Base-by-base conservation (phyloP, 495 filamentous ascomycete genomes). In the Cetradonia linearis region DNA sequence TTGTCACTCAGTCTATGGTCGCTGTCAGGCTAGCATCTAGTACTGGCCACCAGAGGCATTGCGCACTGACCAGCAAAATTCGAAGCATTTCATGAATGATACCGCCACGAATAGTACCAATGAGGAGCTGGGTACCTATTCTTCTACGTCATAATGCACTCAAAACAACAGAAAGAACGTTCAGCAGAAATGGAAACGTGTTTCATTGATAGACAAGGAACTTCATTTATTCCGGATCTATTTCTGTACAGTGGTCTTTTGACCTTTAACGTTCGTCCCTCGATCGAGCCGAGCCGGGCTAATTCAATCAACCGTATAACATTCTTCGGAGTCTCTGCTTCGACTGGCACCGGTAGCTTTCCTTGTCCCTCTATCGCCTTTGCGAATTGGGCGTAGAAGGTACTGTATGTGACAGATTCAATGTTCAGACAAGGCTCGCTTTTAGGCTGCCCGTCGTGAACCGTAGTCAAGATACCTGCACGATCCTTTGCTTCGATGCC, bases 231-330 rank as follows among this genome's bases (percentile, higher is more conserved):
- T 36, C 50, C n/a, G n/a, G 11, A 44, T 60, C 58, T 60, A 53
- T 44, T 23, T 50, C 36, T 4, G 27, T 27, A 23, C 42, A 60
- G n/a, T 23, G 9, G 5, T 53, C 36, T 31, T 36, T n/a, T 53
- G 18, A 84, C 68, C 52, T 76, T 70, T 61, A 91, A 62, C 31
- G 87, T 86, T 69, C 76, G 81, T 23, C 85, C 84, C 53, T 71
- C 76, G 65, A 72, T 74, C 0, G 83, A 86, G 67, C 86, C 90
- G 73, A 89, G 77, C 63, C 75, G 77, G 30, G 82, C 79, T 54
- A 86, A 72, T 73, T 94, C 89, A 56, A 95, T 84, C 63, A 95
- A 73, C 54, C 78, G 77, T 61, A 95, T 78, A 18, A 92, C 83
- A 67, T 86, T 78, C 16, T 80, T 78, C 13, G 87, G 86, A 69